Conservation (phyloP, 1,139 yeast species). For the Hanseniaspora gamundiae region DNA sequence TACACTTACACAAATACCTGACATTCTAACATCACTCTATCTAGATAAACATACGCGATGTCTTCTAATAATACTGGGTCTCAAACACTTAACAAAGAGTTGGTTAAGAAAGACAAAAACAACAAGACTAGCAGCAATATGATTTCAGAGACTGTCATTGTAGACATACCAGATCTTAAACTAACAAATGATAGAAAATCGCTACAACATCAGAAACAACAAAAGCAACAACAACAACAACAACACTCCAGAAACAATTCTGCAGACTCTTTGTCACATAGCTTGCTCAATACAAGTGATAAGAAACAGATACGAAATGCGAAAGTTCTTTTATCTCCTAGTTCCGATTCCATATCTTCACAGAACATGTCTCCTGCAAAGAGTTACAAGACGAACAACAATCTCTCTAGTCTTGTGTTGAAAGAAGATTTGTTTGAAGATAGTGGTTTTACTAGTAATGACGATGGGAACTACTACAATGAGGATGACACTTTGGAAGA, state of each 20-base stretch:
- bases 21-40: too few relatives aligned
- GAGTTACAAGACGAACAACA: too few relatives aligned
- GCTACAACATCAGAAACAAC: background rate
- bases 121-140: conserved; percentile 16
- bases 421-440: too few relatives aligned
- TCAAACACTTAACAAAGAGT: background rate
- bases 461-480: conserved; percentile 2
- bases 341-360: too few relatives aligned
- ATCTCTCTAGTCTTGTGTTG: too few relatives aligned
- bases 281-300: too few relatives aligned
- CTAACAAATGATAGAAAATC: too few relatives aligned
- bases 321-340: too few relatives aligned
- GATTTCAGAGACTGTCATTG: conserved; percentile 27
- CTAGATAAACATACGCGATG: too few relatives aligned
- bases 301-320: too few relatives aligned
- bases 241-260: background rate
- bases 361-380: too few relatives aligned
- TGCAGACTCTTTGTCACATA: background rate
- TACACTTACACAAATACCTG: too few relatives aligned
- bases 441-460: conserved; percentile 1
- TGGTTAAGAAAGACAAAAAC: background rate
- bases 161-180: conserved; percentile 19
- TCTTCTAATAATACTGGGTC: background rate
- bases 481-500: conserved; percentile 6
- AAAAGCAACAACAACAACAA: conserved; percentile 1